Percentiles rank a stretch among this genome's conserved stretches.
Evolutionary conservation across 768 basidiomycete species (phyloP).

Genomic region (Amanita pallidorosea): DNA sequence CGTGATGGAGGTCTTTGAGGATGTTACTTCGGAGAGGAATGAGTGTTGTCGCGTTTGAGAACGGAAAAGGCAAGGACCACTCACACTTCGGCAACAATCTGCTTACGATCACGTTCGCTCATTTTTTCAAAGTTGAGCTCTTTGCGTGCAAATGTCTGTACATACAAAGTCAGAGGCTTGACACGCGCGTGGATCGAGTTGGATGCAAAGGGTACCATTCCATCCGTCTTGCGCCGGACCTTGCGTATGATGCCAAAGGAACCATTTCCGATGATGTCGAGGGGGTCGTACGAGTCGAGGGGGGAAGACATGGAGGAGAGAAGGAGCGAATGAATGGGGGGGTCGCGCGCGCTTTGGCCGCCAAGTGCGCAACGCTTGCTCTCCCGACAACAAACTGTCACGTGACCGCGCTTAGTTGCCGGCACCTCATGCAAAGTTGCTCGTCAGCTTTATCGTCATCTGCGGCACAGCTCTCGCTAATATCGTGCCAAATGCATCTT

Average conservation of each 20-base stretch:
- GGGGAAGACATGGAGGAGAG: constrained; percentile 4
- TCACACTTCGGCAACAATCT: constrained; percentile 97
- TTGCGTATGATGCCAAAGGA: constrained; percentile 97
- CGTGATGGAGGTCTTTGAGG: constrained; percentile 89
- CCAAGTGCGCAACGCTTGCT: not conserved
- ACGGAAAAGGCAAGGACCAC: constrained; percentile 19
- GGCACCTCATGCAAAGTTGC: no score
- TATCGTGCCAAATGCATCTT: no score
- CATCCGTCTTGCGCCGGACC: constrained; percentile 77
- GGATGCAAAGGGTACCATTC: constrained; percentile 43
- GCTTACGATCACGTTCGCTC: constrained; percentile 91
- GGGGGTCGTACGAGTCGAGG: constrained; percentile 76
- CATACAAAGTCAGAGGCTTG: not conserved
- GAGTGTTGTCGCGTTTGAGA: not conserved
- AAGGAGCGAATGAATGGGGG: not conserved
- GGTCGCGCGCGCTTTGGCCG: not conserved
- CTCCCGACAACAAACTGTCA: no score
- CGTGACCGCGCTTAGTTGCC: no score
- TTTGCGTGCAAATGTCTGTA: constrained; percentile 77
- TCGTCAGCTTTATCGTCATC: no score
- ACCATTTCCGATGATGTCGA: constrained; percentile 93
- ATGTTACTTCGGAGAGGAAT: constrained; percentile 58
- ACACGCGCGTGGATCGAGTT: not conserved
- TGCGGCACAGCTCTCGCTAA: no score
- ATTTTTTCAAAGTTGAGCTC: constrained; percentile 97